These are phyloP conservation scores for Eucalyptus viminalis DNA, from an alignment of 345 rosid genomes.

Conservation along the genomic window DNA sequence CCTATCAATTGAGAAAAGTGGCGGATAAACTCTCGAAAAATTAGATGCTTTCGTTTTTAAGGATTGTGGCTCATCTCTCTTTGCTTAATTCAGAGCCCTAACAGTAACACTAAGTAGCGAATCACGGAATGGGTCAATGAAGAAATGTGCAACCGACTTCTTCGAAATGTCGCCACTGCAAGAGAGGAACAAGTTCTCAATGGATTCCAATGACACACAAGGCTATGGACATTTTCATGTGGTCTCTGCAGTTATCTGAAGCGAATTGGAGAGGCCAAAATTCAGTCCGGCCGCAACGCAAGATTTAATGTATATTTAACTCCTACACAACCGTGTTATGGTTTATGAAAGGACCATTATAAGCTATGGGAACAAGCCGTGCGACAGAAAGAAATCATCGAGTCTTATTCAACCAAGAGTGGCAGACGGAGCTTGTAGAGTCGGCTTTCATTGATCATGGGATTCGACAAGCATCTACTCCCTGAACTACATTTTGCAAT, in stretches of 20 bases:
- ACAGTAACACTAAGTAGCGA: neutral
- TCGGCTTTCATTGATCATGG: conserved; percentile 8
- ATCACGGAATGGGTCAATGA: neutral
- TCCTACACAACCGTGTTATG: neutral
- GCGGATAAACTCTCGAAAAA: neutral
- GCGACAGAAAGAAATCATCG: neutral
- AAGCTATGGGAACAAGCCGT: neutral
- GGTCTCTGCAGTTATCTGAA: neutral
- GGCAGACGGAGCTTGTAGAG: neutral
- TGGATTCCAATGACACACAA: neutral
- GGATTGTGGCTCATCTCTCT: neutral
- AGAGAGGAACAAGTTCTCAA: neutral
- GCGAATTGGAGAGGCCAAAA: neutral
- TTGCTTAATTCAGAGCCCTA: neutral
- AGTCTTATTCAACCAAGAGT: neutral
- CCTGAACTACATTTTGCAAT: conserved; percentile 4
- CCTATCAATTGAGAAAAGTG: neutral
- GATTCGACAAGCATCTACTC: conserved; percentile 4
- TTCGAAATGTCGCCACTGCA: neutral
- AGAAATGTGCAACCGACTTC: neutral
- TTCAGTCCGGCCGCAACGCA: neutral
- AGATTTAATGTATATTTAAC: neutral
- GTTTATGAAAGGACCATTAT: neutral
- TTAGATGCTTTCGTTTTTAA: neutral
- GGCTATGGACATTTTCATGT: neutral